A percentile compares a stretch with the other conserved stretches of the same genome.
These are phyloP conservation scores for Aphanomyces euteiches DNA, from an alignment of 352 stramenopile genomes.

Conservation along the genomic window DNA sequence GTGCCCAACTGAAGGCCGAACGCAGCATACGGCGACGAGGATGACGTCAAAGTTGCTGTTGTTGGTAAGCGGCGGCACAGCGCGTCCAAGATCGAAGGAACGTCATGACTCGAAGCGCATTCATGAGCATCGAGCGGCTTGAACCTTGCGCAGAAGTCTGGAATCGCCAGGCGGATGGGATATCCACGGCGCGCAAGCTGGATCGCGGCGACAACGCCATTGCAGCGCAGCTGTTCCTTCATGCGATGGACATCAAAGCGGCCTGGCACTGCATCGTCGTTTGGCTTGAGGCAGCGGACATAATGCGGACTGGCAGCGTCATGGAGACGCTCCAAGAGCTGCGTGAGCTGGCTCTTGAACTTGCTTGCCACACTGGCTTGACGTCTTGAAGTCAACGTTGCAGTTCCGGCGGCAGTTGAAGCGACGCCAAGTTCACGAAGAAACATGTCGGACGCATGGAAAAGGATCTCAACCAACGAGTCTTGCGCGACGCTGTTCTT, in stretches of 20 bases:
- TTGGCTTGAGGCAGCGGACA: constrained; percentile 88
- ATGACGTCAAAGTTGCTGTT: not conserved
- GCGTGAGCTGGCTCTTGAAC: constrained; percentile 82
- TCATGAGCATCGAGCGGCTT: not conserved
- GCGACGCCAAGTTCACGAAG: constrained; percentile 56
- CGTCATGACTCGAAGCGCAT: not conserved
- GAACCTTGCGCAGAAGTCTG: constrained; percentile 71
- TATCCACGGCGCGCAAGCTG: constrained; percentile 81
- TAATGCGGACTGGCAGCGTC: constrained; percentile 75
- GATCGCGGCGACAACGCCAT: constrained; percentile 82
- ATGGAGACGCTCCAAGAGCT: constrained; percentile 65
- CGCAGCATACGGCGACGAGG: not conserved
- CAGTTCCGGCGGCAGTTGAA: constrained; percentile 45
- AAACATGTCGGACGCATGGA: constrained; percentile 77
- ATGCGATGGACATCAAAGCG: constrained; percentile 68
- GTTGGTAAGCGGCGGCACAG: not conserved
- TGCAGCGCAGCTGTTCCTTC: constrained; percentile 80
- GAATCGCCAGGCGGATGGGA: constrained; percentile 68
- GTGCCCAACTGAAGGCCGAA: constrained; percentile 87
- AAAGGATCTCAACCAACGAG: constrained; percentile 63
- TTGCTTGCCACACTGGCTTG: constrained; percentile 75
- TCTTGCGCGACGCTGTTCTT: constrained; percentile 86
- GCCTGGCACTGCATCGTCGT: constrained; percentile 59
- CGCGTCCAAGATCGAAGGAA: not conserved
- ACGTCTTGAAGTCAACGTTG: constrained; percentile 52